phyloP scores from a whole-genome alignment of 768 basidiomycete genomes.

The Strobilomyces echinocephalus region DNA sequence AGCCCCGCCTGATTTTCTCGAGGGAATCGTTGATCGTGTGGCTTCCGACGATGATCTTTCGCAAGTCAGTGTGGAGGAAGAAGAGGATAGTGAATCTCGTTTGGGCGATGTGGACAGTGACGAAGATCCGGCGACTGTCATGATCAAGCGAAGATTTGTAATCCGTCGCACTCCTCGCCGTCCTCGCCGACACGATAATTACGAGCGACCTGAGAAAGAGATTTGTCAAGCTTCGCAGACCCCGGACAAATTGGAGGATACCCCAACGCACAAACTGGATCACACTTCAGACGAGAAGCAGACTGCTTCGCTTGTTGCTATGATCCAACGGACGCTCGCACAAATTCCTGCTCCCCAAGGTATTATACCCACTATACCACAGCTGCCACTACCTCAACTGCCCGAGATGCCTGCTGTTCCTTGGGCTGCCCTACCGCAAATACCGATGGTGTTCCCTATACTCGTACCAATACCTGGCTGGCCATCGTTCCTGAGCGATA shows the following conservation, averaged over 20 bases:
- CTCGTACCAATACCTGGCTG: slow-evolving; percentile 64
- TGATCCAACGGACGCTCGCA: slow-evolving; percentile 71
- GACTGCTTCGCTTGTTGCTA: slow-evolving; percentile 53
- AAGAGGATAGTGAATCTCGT: slow-evolving; percentile 58
- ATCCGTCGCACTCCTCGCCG: slow-evolving; percentile 35
- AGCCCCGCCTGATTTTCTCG: slow-evolving; percentile 43
- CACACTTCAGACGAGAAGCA: slow-evolving; percentile 32
- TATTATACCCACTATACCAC: slow-evolving; percentile 50
- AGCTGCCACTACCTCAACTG: slow-evolving; percentile 50
- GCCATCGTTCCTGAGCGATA: slow-evolving; percentile 58
- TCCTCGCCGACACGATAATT: slow-evolving; percentile 13
- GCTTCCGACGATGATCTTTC: slow-evolving; percentile 22
- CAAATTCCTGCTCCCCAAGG: slow-evolving; percentile 54
- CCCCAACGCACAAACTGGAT: slow-evolving; percentile 18
- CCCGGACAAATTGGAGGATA: slow-evolving; percentile 11
- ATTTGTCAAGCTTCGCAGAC: neutral
- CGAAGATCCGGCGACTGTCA: slow-evolving; percentile 38
- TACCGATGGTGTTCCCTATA: slow-evolving; percentile 77
- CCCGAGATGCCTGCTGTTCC: slow-evolving; percentile 63
- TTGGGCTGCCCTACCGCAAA: slow-evolving; percentile 59
- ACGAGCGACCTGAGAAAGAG: slow-evolving; percentile 12
- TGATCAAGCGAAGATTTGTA: slow-evolving; percentile 28
- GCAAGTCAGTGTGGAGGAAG: slow-evolving; percentile 25
- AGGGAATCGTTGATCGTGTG: slow-evolving; percentile 25
- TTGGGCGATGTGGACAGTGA: slow-evolving; percentile 72